Evolutionary conservation across 1,139 yeast genomes (phyloP).

Genomic region (Geotrichum macrosporum): DNA sequence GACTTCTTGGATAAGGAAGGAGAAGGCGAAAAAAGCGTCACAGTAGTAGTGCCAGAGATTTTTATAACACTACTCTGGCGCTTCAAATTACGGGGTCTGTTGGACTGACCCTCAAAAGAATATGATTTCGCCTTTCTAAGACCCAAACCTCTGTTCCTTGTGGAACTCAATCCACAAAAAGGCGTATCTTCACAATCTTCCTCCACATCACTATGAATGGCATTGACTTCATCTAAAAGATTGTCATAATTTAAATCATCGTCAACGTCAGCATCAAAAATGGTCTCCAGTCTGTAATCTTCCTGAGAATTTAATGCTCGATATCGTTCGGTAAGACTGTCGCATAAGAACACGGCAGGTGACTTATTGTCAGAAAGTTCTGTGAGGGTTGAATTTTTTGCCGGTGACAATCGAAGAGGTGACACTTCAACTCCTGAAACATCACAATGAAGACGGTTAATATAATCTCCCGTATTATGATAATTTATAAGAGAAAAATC

Average conservation of each 20-base stretch:
- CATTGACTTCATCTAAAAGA: constrained; percentile 22
- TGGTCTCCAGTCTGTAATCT: neutral
- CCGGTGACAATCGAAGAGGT: no score
- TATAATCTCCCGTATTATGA: neutral
- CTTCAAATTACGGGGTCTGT: constrained; percentile 8
- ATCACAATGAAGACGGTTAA: neutral
- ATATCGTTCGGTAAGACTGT: no score
- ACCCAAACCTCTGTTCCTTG: neutral
- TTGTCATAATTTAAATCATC: constrained; percentile 15
- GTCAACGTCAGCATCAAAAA: constrained; percentile 3
- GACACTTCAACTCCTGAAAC: constrained; percentile 1
- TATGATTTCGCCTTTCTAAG: constrained; percentile 20
- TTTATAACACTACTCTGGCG: constrained; percentile 17
- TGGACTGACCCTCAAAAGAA: constrained; percentile 15
- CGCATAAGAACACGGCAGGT: no score
- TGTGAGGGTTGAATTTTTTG: no score
- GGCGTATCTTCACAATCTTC: constrained; percentile 14
- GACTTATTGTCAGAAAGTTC: no score
- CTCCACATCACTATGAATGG: constrained; percentile 17
- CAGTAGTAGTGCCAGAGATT: constrained; percentile 13
- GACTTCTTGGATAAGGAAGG: constrained; percentile 11
- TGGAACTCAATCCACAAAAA: neutral
- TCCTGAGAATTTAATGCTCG: no score
- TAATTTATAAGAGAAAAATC: neutral
- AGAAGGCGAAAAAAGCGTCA: constrained; percentile 20